Percentiles rank a stretch among this genome's conserved stretches.
Evolutionary conservation across 148 eudicot genomes (phyloP).

Genomic region (Oxyria digyna): DNA sequence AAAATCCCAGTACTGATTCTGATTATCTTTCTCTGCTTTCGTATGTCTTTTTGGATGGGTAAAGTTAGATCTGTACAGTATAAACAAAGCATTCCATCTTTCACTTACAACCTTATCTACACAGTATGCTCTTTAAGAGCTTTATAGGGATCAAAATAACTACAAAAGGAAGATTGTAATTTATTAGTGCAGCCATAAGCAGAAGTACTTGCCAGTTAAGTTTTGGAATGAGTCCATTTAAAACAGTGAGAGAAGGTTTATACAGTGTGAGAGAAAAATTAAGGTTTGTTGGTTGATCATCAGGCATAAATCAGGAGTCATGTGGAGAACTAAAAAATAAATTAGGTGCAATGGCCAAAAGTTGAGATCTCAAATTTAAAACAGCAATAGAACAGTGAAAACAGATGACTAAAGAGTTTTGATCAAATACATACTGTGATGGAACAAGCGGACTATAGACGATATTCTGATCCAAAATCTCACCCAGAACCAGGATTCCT

Average conservation of each 20-base stretch:
- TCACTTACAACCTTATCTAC: too few relatives aligned
- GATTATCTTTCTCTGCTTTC: neutral
- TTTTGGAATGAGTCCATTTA: too few relatives aligned
- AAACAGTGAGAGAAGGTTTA: too few relatives aligned
- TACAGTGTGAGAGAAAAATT: too few relatives aligned
- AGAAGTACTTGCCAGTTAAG: too few relatives aligned
- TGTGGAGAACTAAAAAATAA: neutral
- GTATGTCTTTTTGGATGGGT: neutral
- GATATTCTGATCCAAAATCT: conserved; percentile 85
- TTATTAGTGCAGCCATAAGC: too few relatives aligned
- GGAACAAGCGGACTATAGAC: conserved; percentile 97
- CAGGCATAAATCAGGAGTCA: neutral
- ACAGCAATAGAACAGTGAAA: neutral
- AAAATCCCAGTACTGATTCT: neutral
- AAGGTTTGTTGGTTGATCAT: too few relatives aligned
- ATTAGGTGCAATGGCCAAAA: neutral
- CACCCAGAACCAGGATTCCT: conserved; percentile 95
- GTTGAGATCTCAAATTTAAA: neutral
- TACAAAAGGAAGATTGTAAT: too few relatives aligned
- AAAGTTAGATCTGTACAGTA: neutral
- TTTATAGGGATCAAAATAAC: too few relatives aligned
- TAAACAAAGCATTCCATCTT: too few relatives aligned
- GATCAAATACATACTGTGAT: conserved; percentile 73
- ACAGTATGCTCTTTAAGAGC: too few relatives aligned
- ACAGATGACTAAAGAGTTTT: neutral